These are phyloP conservation scores for Aspergillus taichungensis DNA, from an alignment of 495 filamentous ascomycete species.

Conservation along the genomic window DNA sequence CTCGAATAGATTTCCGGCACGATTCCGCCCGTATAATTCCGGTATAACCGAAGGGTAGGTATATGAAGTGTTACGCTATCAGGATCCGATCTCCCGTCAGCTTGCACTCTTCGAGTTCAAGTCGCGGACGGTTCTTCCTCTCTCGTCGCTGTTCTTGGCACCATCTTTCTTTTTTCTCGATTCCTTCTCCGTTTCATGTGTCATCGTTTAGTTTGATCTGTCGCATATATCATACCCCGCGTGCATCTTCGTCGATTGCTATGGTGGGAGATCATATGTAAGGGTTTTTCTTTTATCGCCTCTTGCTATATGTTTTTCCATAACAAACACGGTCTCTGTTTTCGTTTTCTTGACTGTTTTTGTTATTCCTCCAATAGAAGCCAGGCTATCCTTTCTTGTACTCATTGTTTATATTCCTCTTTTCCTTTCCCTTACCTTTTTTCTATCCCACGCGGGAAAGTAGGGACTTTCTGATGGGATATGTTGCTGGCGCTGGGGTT, in stretches of 20 bases:
- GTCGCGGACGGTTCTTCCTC: constrained; percentile 4
- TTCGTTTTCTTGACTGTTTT: constrained; percentile 9
- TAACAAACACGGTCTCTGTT: constrained; percentile 15
- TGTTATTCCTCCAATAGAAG: neutral
- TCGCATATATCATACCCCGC: constrained; percentile 25
- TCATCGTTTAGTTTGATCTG: constrained; percentile 4
- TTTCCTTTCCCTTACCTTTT: neutral
- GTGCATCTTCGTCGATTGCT: constrained; percentile 24
- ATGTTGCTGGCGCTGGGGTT: too few species aligned
- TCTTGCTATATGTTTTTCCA: constrained; percentile 14
- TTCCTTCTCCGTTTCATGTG: constrained; percentile 7
- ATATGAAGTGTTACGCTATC: constrained; percentile 7
- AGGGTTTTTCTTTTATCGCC: constrained; percentile 4
- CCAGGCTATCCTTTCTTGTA: neutral
- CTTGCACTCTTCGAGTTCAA: too few species aligned
- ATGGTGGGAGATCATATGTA: constrained; percentile 20
- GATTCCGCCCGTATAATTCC: constrained; percentile 9
- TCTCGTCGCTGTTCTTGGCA: neutral
- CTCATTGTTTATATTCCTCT: neutral
- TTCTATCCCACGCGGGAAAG: too few species aligned
- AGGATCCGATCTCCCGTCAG: too few species aligned
- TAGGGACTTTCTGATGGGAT: too few species aligned
- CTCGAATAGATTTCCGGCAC: constrained; percentile 37
- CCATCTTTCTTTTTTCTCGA: neutral
- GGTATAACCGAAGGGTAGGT: constrained; percentile 16